These are phyloP conservation scores for Dalbergia oliveri DNA, from an alignment of 306 rosid species.

Conservation along the genomic window DNA sequence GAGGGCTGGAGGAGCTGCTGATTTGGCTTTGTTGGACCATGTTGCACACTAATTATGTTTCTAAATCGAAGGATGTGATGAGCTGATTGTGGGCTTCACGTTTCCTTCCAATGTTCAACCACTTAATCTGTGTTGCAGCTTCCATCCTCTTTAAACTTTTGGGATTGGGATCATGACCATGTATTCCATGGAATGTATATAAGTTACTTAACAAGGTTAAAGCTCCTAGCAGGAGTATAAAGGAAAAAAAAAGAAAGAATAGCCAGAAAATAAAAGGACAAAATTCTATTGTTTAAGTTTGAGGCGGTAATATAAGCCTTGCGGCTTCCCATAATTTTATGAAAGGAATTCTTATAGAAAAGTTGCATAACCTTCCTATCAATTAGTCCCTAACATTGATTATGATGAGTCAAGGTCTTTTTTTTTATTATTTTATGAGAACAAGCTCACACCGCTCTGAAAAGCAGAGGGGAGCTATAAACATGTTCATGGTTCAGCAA, in stretches of 20 bases:
- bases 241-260: neutral
- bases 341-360: too few relatives aligned
- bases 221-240: neutral
- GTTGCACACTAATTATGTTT: slow-evolving; percentile 8
- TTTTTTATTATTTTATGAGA: too few relatives aligned
- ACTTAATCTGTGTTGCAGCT: slow-evolving; percentile 22
- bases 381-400: too few relatives aligned
- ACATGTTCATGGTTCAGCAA: too few relatives aligned
- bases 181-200: slow-evolving; percentile 21
- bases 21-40: slow-evolving; percentile 43
- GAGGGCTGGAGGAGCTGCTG: slow-evolving; percentile 23
- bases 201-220: slow-evolving; percentile 20
- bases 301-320: too few relatives aligned
- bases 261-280: neutral
- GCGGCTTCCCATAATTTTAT: too few relatives aligned
- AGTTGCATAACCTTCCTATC: too few relatives aligned
- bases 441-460: too few relatives aligned
- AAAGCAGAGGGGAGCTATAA: too few relatives aligned
- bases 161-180: slow-evolving; percentile 17
- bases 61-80: slow-evolving; percentile 26
- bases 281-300: too few relatives aligned
- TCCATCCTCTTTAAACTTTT: slow-evolving; percentile 41
- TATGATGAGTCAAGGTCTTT: too few relatives aligned
- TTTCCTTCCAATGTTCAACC: slow-evolving; percentile 38
- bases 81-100: slow-evolving; percentile 27